Evolutionary conservation across 352 stramenopile species (phyloP).

Genomic region (Albugo laibachii): DNA sequence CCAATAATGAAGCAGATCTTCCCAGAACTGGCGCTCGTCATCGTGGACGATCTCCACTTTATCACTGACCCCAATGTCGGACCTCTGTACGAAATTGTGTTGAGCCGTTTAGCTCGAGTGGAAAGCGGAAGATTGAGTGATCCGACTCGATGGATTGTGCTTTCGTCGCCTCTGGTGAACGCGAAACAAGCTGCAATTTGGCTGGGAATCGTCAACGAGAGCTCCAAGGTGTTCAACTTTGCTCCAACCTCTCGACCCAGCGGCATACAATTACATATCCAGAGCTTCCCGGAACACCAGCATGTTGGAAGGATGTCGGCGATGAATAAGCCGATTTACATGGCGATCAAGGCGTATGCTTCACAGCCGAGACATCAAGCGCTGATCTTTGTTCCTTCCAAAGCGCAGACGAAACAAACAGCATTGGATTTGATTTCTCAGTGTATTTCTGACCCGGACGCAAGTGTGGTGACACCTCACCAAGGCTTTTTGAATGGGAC

Average conservation of each 20-base stretch:
- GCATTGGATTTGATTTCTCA: conserved; percentile 95
- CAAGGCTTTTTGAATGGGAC: conserved; percentile 89
- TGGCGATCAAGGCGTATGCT: conserved; percentile 91
- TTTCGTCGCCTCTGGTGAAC: conserved; percentile 95
- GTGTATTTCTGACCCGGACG: conserved; percentile 28
- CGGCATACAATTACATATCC: conserved; percentile 92
- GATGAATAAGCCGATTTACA: conserved; percentile 99
- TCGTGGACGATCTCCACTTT: conserved; percentile 97
- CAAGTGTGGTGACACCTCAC: conserved; percentile 67
- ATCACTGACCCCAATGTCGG: conserved; percentile 87
- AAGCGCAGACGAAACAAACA: conserved; percentile 93
- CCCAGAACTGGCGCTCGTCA: conserved; percentile 68
- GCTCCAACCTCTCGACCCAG: conserved; percentile 88
- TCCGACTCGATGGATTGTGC: conserved; percentile 82
- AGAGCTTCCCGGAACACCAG: conserved; percentile 91
- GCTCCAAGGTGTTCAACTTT: conserved; percentile 88
- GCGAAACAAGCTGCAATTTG: conserved; percentile 90
- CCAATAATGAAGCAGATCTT: conserved; percentile 65
- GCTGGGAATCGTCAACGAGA: conserved; percentile 84
- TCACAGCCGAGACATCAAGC: conserved; percentile 18
- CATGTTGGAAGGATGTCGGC: conserved; percentile 96
- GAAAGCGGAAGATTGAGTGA: conserved; percentile 56
- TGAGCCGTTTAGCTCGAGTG: conserved; percentile 57
- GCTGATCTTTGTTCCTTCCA: conserved; percentile 97
- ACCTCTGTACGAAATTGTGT: conserved; percentile 83